Conservation (phyloP, 2,329 filamentous ascomycete genomes). For the Cercospora citrullina region DNA sequence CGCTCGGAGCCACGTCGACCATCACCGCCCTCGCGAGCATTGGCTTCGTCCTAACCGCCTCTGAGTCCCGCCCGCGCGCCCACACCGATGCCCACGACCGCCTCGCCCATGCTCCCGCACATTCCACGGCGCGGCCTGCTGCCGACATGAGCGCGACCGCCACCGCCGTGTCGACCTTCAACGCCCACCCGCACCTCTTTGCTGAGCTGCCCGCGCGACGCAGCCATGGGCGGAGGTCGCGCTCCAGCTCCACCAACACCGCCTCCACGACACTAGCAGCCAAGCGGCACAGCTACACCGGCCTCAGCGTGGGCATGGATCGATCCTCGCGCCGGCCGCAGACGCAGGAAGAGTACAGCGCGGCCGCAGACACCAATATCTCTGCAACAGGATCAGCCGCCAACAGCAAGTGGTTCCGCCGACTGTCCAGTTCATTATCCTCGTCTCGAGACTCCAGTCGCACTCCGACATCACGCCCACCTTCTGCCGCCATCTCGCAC, state of each 20-base stretch:
- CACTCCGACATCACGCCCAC: constrained; percentile 63
- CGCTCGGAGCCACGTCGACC: constrained; percentile 12
- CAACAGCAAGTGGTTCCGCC: constrained; percentile 61
- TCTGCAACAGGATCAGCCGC: constrained; percentile 17
- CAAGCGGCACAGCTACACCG: constrained; percentile 10
- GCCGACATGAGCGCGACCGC: constrained; percentile 14
- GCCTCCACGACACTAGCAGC: constrained; percentile 2
- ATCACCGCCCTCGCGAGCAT: constrained; percentile 11
- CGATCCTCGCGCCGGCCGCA: constrained; percentile 15
- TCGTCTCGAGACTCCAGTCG: constrained; percentile 38
- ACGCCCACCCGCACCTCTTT: constrained; percentile 7
- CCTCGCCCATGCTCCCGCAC: constrained; percentile 1
- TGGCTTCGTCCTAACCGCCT: constrained; percentile 7
- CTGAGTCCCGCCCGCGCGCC: neutral
- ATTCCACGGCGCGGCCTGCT: constrained; percentile 11
- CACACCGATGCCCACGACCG: neutral
- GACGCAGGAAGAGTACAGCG: constrained; percentile 14
- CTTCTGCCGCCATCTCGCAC: constrained; percentile 64
- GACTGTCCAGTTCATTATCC: constrained; percentile 56
- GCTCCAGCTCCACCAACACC: constrained; percentile 13
- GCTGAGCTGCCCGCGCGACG: constrained; percentile 7
- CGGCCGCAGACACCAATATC: constrained; percentile 8
- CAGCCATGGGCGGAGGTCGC: constrained; percentile 9
- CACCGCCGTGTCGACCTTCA: constrained; percentile 5
- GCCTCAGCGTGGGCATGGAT: constrained; percentile 25